Percentiles rank a stretch among this genome's conserved stretches.
Evolutionary conservation across 2,329 filamentous ascomycete genomes (phyloP).

Genomic region (Amphichorda felina): DNA sequence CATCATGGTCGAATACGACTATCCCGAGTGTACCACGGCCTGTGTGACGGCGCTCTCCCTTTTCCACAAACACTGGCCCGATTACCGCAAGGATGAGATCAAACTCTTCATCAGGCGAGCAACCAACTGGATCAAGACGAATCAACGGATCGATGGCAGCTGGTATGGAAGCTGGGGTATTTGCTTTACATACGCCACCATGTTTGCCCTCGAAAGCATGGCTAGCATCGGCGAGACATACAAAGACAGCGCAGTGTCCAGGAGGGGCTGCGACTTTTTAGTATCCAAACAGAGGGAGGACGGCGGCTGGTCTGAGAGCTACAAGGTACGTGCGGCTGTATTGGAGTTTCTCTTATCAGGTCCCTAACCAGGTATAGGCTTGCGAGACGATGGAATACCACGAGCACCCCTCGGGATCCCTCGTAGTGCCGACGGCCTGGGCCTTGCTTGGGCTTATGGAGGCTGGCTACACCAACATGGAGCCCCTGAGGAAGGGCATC

Average conservation of each 20-base stretch:
- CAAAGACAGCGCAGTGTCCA: conserved; percentile 56
- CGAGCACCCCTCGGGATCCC: conserved; percentile 63
- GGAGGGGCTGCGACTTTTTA: conserved; percentile 74
- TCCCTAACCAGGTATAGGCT: conserved; percentile 34
- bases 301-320: conserved; percentile 95
- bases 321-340: too few species aligned
- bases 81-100: conserved; percentile 70
- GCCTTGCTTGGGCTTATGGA: conserved; percentile 72
- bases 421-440: conserved; percentile 94
- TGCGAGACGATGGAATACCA: conserved; percentile 68
- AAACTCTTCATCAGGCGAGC: conserved; percentile 59
- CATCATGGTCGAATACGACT: conserved; percentile 99
- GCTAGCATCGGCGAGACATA: conserved; percentile 74
- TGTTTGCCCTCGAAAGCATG: conserved; percentile 90
- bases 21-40: conserved; percentile 94
- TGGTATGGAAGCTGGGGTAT: conserved; percentile 99
- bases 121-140: conserved; percentile 69
- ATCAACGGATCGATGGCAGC: conserved; percentile 71
- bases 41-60: conserved; percentile 78
- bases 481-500: conserved; percentile 61
- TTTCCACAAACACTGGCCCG: conserved; percentile 70
- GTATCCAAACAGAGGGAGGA: conserved; percentile 75
- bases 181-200: conserved; percentile 92
- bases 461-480: conserved; percentile 65
- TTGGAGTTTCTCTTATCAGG: too few species aligned